Evolutionary conservation across 345 rosid species (phyloP).

Genomic region (Camelina laxa): DNA sequence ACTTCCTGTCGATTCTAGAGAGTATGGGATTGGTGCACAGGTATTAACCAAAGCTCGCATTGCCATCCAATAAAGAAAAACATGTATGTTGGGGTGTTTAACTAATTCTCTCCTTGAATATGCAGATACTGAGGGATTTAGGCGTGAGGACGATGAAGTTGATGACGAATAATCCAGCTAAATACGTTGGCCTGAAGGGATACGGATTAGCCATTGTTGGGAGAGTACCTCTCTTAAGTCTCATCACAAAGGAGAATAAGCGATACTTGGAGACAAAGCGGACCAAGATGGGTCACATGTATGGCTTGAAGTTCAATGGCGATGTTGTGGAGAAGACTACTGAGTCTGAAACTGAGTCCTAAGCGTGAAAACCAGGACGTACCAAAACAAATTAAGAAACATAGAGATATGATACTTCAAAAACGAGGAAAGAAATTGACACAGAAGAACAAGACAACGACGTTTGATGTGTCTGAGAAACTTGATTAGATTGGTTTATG

Average conservation of each 20-base stretch:
- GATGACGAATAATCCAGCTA: conserved; percentile 93
- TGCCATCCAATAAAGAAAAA: neutral
- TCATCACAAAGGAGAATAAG: conserved; percentile 71
- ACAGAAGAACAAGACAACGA: conserved; percentile 13
- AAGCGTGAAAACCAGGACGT: neutral
- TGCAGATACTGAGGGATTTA: conserved; percentile 73
- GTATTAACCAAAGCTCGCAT: conserved; percentile 42
- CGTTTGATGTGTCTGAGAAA: conserved; percentile 13
- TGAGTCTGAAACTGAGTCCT: conserved; percentile 33
- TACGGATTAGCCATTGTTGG: conserved; percentile 72
- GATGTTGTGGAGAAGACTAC: conserved; percentile 38
- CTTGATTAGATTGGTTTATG: conserved; percentile 27
- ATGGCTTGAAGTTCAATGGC: conserved; percentile 53
- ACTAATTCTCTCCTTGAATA: neutral
- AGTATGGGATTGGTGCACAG: conserved; percentile 98
- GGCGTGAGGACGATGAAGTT: conserved; percentile 87
- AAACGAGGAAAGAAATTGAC: conserved; percentile 15
- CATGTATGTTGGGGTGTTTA: too few species aligned
- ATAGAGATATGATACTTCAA: conserved; percentile 4
- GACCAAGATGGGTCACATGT: conserved; percentile 78
- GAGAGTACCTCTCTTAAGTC: conserved; percentile 73
- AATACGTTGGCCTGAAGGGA: conserved; percentile 79
- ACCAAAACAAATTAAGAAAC: neutral
- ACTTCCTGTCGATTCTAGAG: conserved; percentile 91
- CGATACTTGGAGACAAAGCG: conserved; percentile 78